Evolutionary conservation across 164 flowering plant species (phyloP), one percentile per base, ranked within the genome.

Genomic region (Amborella trichopoda): DNA sequence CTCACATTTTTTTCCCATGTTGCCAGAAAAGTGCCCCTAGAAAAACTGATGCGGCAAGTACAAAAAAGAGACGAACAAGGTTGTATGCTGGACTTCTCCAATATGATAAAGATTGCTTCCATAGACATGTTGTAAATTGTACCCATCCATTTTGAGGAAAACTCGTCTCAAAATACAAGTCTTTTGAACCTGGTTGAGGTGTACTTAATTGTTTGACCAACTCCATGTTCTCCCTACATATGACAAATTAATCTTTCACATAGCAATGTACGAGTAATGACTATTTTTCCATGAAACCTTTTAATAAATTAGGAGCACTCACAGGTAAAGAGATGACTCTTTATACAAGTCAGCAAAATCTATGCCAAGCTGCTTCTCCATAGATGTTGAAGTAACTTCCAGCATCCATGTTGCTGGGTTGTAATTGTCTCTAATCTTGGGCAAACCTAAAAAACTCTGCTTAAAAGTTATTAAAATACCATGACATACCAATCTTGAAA

Each of bases 401-500:
- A 74, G 43, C 76, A 74, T 68, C 79, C 79, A 74, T 44, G 75
- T 68, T 55, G 79, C 73, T 46, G 79, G 79, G 64, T 74, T 74
- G 36, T 66, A 72, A 16, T 69, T 75, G 18, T 65, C 61, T 53
- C 58, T 57, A 12, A 75, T 71, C 65, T 61, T 65, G n/a, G 63
- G 64, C 22, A 75, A 53, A 20, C 76, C 73, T 40, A 69, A 55
- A 28, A 75, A 63, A 41, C 66, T 36, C 80, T 71, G 53, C n/a
- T n/a, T n/a, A n/a, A n/a, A n/a, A n/a, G n/a, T n/a, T n/a, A n/a
- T n/a, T n/a, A n/a, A n/a, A n/a, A n/a, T n/a, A n/a, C n/a, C n/a
- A n/a, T n/a, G n/a, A n/a, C n/a, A n/a, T n/a, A n/a, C n/a, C n/a
- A n/a, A n/a, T n/a, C n/a, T n/a, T n/a, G n/a, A n/a, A n/a, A n/a